Evolutionary conservation across 768 basidiomycete species (phyloP).

Genomic region (Agaricus blazei): DNA sequence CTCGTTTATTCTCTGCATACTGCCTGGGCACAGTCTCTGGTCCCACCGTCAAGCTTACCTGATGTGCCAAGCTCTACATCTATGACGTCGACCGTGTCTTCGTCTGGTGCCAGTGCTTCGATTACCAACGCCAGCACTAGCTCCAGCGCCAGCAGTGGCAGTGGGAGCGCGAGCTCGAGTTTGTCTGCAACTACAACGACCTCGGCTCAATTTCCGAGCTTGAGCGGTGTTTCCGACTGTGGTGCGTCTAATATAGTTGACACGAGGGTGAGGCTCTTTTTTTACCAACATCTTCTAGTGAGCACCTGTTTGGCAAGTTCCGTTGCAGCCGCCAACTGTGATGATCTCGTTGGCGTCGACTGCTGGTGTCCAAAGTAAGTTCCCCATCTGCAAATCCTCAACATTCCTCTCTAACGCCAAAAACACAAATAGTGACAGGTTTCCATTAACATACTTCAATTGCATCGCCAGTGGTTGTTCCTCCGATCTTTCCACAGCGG

Average conservation of each 20-base stretch:
- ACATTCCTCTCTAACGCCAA: neutral
- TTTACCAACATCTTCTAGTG: conserved; percentile 23
- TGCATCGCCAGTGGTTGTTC: conserved; percentile 35
- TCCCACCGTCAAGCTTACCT: conserved; percentile 17
- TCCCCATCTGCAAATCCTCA: neutral
- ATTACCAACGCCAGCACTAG: conserved; percentile 1
- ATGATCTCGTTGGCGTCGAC: conserved; percentile 39
- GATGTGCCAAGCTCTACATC: conserved; percentile 8
- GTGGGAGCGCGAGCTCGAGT: neutral
- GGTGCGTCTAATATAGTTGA: conserved; percentile 21
- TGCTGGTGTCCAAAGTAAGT: conserved; percentile 43
- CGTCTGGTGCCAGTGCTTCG: neutral
- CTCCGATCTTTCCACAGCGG: conserved; percentile 29
- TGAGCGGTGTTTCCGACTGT: conserved; percentile 33
- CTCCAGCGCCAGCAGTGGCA: neutral
- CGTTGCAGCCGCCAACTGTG: conserved; percentile 34
- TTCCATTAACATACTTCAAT: conserved; percentile 28
- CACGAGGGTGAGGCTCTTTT: too few relatives aligned
- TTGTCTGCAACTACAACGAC: conserved; percentile 19
- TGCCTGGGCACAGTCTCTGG: conserved; percentile 1
- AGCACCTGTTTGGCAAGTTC: conserved; percentile 37
- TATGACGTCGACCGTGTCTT: neutral
- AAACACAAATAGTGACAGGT: conserved; percentile 22
- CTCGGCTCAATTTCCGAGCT: conserved; percentile 30
- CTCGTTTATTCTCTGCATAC: neutral